Base-by-base conservation (phyloP, 2,329 filamentous ascomycete species). In the Aspergillus tanneri region DNA sequence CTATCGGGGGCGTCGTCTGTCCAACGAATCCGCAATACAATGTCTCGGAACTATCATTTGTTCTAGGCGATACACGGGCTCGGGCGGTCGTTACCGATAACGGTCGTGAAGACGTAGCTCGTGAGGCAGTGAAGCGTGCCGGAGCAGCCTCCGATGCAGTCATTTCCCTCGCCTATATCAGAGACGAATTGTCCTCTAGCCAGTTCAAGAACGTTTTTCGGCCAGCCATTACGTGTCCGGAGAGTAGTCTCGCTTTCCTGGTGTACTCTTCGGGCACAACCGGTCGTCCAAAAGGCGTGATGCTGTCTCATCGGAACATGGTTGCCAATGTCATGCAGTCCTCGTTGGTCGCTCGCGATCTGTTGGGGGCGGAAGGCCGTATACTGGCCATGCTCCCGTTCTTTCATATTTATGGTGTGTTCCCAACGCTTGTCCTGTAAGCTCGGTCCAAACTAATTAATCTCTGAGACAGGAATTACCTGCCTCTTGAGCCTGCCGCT, bases 201-300 rank as follows among this genome's bases (percentile, higher is more conserved):
- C 27, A n/a, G n/a, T 35, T 8, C 8, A 34, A 11, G 8, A 21
- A 22, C 14, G 27, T 28, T 14, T 25, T n/a, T 34, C 18, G 5
- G 22, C 37, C 37, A 21, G 36, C 43, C 4, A 18, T 46, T 11
- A 21, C 22, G 2, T 6, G 43, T 22, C 44, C 45, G n/a, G 9
- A 25, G 18, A 41, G 30, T 23, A 42, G 45, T 11, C 34, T 43
- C 6, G 43, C 39, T 12, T 59, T 50, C 49, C 45, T 60, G 21
- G 53, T 63, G 1, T 63, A 61, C 38, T 56, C 53, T 16, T 59
- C 54, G 32, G 61, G 61, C 1, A 64, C 61, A 6, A 63, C 61
- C 0, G 60, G 60, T 3, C 40, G 56, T 0, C 59, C 61, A 3
- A 64, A 64, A 50, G 60, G 57, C 4, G 52, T 49, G 9, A 47